A percentile compares a stretch with the other conserved stretches of the same genome.
These are phyloP conservation scores for Alternaria gansuensis DNA, from an alignment of 2,329 filamentous ascomycete genomes.

Conservation along the genomic window DNA sequence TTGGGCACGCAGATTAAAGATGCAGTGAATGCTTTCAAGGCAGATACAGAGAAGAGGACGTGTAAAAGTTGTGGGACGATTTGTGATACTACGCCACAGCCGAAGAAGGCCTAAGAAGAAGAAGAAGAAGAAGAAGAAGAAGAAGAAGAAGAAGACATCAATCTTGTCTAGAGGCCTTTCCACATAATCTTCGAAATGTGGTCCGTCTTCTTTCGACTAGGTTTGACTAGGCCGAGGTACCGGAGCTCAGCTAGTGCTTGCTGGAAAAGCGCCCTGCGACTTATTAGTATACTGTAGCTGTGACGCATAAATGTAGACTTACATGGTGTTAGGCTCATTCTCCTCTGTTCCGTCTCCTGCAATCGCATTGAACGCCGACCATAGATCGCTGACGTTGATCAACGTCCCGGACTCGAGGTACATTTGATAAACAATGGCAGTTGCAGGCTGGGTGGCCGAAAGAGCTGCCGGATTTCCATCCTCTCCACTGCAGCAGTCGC, in stretches of 20 bases:
- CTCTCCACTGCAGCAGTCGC: conserved; percentile 68
- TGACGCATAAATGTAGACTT: conserved; percentile 28
- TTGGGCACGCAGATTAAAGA: conserved; percentile 94
- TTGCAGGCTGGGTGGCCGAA: conserved; percentile 70
- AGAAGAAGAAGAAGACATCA: conserved; percentile 11
- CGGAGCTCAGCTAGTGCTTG: conserved; percentile 83
- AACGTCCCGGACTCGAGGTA: conserved; percentile 79
- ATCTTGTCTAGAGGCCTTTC: conserved; percentile 70
- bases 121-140: conserved; percentile 23
- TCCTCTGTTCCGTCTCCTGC: conserved; percentile 62
- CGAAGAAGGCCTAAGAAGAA: conserved; percentile 27
- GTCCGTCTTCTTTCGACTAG: conserved; percentile 89
- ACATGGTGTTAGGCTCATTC: conserved; percentile 59
- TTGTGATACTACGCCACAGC: conserved; percentile 72
- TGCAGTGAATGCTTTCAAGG: conserved; percentile 83
- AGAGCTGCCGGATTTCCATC: conserved; percentile 57
- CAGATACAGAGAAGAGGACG: conserved; percentile 72
- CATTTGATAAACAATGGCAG: conserved; percentile 78
- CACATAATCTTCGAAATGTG: conserved; percentile 85
- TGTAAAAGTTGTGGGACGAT: conserved; percentile 80
- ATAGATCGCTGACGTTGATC: conserved; percentile 81
- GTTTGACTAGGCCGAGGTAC: conserved; percentile 85
- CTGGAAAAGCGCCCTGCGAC: conserved; percentile 76
- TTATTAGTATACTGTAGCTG: conserved; percentile 8
- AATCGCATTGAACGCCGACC: conserved; percentile 76